Conservation (phyloP, 2,329 filamentous ascomycete genomes). For the Hypoxylon sp. region DNA sequence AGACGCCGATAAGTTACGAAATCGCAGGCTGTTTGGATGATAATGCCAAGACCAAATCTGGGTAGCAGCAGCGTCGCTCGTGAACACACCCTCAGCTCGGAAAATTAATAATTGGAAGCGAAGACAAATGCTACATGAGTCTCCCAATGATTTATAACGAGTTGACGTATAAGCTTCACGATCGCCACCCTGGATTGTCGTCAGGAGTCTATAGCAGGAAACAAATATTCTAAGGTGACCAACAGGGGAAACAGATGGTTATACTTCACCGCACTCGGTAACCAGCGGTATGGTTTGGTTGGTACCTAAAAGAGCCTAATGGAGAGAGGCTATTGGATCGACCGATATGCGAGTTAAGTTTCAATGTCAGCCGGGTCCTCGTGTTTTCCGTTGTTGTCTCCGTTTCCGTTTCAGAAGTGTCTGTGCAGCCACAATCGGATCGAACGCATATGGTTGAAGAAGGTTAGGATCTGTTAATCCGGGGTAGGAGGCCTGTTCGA, state of each 20-base stretch:
- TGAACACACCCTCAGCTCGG: background rate
- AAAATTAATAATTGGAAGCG: conserved; percentile 1
- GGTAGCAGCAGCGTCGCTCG: background rate
- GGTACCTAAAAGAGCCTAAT: conserved; percentile 2
- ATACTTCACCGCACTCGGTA: conserved; percentile 7
- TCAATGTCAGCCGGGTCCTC: conserved; percentile 29
- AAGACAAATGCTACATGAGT: conserved; percentile 9
- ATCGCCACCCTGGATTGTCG: conserved; percentile 21
- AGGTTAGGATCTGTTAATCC: conserved; percentile 23
- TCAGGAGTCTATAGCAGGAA: background rate
- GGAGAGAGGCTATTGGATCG: conserved; percentile 13
- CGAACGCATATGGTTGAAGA: conserved; percentile 6
- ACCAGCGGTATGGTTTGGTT: background rate
- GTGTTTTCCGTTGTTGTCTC: conserved; percentile 23
- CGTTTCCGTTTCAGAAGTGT: conserved; percentile 38
- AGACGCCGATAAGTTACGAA: background rate
- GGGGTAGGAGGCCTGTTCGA: conserved; percentile 39
- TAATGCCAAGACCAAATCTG: conserved; percentile 9
- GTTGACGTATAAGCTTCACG: conserved; percentile 4
- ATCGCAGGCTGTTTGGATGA: background rate
- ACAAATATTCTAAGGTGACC: background rate
- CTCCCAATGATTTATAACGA: background rate
- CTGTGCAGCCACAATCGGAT: conserved; percentile 26
- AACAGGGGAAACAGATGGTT: conserved; percentile 6
- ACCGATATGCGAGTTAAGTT: conserved; percentile 27